Base-by-base conservation (phyloP, 2,329 filamentous ascomycete genomes). In the Diaporthe sp. region DNA sequence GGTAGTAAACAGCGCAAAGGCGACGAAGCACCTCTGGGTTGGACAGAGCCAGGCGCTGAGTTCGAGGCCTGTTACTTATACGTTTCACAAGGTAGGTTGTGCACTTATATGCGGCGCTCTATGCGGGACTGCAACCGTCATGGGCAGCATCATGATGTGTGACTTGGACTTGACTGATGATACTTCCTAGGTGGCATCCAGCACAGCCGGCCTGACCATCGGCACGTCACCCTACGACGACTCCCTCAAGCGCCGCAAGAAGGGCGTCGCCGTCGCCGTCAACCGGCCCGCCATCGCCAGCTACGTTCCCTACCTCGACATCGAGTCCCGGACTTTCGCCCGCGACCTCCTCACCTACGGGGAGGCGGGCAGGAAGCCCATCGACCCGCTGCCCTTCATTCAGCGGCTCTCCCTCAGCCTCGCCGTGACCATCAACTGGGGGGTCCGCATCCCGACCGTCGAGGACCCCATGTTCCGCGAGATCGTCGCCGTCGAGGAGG, bases 181-280 rank as follows among this genome's bases (percentile, higher is more conserved):
- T 19, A 17, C 30, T 3, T 4, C 15, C 22, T 13, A 75, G 74
- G 74, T 75, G 4, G 74, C 74, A 4, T 74, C 92, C 88, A 81
- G 79, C 40, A 78, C 77, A 1, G 76, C 80, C 3, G 80, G 82
- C 9, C 82, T 80, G 0, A 82, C 80, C 19, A 92, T 93, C 71
- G 92, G 92, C 2, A 93, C 91, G 1, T 92, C 90, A 0, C 92
- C 92, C 0, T 93, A 91, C 90, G 91, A 93, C 77, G 91, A 92
- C 70, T 92, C 89, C 22, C 92, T 90, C 82, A 93, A 93, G 80
- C 86, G 87, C 15, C 85, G 91, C 9, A 87, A 92, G 54, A 93
- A 92, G 84, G 91, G 91, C 4, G 91, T 91, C 0, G 91, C 91
- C 0, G 92, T 91, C 0, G 91, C 91, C 0, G 84, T 93, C 58